Base-by-base conservation (phyloP, 2,329 filamentous ascomycete species). In the Hirsutella minnesotensis region DNA sequence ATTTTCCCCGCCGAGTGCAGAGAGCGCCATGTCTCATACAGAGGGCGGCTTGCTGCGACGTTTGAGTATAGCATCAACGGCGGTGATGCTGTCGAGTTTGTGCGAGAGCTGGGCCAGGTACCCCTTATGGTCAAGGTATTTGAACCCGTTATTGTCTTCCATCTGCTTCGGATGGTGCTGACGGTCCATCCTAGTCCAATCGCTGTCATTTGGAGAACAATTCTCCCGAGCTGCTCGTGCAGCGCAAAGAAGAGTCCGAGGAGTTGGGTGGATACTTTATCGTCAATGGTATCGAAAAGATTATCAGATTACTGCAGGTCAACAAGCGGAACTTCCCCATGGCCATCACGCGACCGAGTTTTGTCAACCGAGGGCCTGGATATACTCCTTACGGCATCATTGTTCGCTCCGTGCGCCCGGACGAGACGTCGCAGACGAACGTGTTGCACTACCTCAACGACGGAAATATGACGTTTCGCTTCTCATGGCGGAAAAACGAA, bases 381-480 rank as follows among this genome's bases (percentile, higher is more conserved):
- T 98, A 95, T 66, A 94, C 88, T 10, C 83, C 85, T 45, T 92
- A 79, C 56, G 92, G 88, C 71, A 84, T 96, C 45, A 86, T 94
- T 56, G 80, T 95, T 51, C 82, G 92, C 65, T 94, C 83, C 3
- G 88, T 95, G 43, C 80, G 92, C 45, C 89, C 89, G n/a, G 92
- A 98, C 64, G 88, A 98, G 66, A 95, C 90, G 9, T 95, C 89
- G 24, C 90, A 96, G 64, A 96, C 90, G 31, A 98, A 96, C 56
- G 88, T 94, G 29, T 73, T 98, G 39, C 92, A 98, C 65, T 98
- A 96, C 62, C 76, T 98, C 44, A 87, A 75, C 54, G 92, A 98
- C 60, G 92, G 92, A 50, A 96, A 95, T 62, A 81, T 96, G 54
- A 96, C 87, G 1, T 95, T 98, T 65, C 77, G 92, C 44, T 98